Evolutionary conservation across 805 yeast species (phyloP).

Genomic region (Monosporozyma aerobia): DNA sequence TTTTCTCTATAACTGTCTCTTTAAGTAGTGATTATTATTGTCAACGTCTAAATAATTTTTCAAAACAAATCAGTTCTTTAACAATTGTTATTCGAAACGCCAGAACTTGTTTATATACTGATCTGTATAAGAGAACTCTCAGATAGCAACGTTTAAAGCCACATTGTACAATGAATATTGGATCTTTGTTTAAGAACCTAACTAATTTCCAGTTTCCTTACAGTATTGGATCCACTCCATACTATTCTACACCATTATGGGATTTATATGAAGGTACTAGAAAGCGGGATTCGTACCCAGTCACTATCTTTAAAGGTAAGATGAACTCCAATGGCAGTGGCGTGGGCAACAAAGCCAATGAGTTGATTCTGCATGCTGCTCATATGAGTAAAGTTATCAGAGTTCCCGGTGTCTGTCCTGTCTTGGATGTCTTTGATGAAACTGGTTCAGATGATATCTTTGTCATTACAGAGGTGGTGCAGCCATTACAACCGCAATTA

Average conservation of each 20-base stretch:
- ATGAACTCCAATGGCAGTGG: not conserved
- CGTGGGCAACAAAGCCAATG: slow-evolving; percentile 1
- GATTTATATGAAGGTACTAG: slow-evolving; percentile 21
- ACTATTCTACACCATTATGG: slow-evolving; percentile 20
- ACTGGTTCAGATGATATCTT: slow-evolving; percentile 17
- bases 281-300: slow-evolving; percentile 22
- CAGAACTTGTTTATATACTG: not conserved
- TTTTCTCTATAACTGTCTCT: not conserved
- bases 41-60: not conserved
- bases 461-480: slow-evolving; percentile 22
- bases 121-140: not conserved
- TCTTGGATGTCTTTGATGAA: slow-evolving; percentile 23
- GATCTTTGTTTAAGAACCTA: slow-evolving; percentile 23
- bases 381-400: slow-evolving; percentile 22
- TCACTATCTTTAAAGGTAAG: slow-evolving; percentile 22
- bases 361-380: slow-evolving; percentile 17
- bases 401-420: slow-evolving; percentile 26
- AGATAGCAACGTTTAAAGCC: not conserved
- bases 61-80: not conserved
- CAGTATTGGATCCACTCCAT: slow-evolving; percentile 16
- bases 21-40: not conserved
- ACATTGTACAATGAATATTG: slow-evolving; percentile 20
- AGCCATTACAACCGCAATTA: slow-evolving; percentile 14
- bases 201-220: slow-evolving; percentile 29
- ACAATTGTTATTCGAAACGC: not conserved